These are phyloP conservation scores for Xylaria curta DNA, from an alignment of 495 filamentous ascomycete species.

Conservation along the genomic window DNA sequence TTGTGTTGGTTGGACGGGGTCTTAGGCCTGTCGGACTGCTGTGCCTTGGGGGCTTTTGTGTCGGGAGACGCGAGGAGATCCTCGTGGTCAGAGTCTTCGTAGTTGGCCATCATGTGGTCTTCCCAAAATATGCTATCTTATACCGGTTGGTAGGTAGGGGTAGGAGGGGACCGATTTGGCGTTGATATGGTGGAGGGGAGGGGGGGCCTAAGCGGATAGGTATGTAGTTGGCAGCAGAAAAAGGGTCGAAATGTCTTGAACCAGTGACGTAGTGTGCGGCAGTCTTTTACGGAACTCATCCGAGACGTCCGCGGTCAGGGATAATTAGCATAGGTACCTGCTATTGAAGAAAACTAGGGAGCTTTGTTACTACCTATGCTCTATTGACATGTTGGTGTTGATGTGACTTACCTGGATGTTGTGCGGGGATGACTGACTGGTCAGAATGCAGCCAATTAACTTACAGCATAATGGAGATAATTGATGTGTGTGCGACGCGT, in stretches of 20 bases:
- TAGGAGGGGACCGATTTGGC: background rate
- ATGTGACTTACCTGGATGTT: conserved; percentile 4
- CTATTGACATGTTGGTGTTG: conserved; percentile 15
- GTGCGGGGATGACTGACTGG: conserved; percentile 7
- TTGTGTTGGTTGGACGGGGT: conserved; percentile 57
- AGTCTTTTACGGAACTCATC: background rate
- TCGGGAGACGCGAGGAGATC: conserved; percentile 74
- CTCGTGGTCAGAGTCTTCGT: conserved; percentile 68
- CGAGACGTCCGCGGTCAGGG: background rate
- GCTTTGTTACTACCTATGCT: background rate
- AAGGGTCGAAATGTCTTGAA: background rate
- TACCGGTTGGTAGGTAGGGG: background rate
- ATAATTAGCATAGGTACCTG: background rate
- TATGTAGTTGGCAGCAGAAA: background rate
- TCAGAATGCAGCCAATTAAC: background rate
- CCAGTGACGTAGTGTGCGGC: conserved; percentile 1
- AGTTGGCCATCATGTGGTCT: conserved; percentile 43
- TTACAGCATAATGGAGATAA: background rate
- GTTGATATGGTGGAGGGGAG: background rate
- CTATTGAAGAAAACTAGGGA: background rate
- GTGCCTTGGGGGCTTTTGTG: conserved; percentile 35
- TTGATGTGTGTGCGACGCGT: conserved; percentile 16
- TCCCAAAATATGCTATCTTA: background rate
- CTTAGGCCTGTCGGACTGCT: conserved; percentile 44
- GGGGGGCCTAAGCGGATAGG: background rate